These are phyloP conservation scores for Agarophyton chilense DNA, from an alignment of 23 red algal genomes.

Conservation along the genomic window DNA sequence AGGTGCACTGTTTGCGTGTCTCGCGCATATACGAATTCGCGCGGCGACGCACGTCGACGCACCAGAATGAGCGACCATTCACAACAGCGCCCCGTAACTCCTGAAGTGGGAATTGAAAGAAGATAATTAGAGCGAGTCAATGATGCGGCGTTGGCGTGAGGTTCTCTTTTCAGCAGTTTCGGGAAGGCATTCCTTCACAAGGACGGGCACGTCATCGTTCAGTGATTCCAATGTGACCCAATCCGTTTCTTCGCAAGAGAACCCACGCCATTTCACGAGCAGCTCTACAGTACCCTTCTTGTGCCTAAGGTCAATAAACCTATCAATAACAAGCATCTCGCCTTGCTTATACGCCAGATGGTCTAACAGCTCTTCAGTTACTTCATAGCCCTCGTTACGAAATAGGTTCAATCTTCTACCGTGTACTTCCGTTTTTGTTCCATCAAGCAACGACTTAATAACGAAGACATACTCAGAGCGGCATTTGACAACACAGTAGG, in stretches of 20 bases:
- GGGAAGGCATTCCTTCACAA: slow-evolving; percentile 11
- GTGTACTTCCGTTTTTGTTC: neutral
- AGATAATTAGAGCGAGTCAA: no score
- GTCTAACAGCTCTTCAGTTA: neutral
- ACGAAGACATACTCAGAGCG: neutral
- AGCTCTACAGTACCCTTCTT: neutral
- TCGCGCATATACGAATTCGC: no score
- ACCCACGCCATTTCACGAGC: slow-evolving; percentile 23
- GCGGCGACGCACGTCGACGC: no score
- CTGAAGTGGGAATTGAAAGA: no score
- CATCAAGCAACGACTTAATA: neutral
- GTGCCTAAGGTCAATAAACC: neutral
- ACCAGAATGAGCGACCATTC: no score
- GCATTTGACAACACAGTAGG: neutral
- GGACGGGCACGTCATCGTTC: neutral
- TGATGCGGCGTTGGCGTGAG: no score
- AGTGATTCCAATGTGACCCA: neutral
- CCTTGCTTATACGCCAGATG: slow-evolving; percentile 2
- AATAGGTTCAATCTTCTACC: neutral
- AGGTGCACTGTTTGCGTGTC: no score
- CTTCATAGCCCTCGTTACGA: neutral
- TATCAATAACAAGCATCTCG: neutral
- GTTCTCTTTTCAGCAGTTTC: no score
- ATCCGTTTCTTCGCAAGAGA: neutral
- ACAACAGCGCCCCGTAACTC: no score